phyloP scores from a whole-genome alignment of 768 basidiomycete species.

The Pleurotus cornucopiae region DNA sequence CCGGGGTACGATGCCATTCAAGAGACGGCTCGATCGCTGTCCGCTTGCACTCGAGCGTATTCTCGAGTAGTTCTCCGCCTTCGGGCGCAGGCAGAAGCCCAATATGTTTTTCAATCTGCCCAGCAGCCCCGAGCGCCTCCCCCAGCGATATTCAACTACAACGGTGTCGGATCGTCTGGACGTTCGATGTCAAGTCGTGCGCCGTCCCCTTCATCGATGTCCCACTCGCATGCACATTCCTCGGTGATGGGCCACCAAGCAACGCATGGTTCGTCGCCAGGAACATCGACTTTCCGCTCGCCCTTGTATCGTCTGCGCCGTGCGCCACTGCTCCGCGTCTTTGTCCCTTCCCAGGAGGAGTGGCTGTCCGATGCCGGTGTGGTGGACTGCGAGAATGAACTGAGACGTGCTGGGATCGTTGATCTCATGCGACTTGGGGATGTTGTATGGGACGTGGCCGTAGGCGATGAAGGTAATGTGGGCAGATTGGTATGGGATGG shows the following conservation, averaged over 20 bases:
- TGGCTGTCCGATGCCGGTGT: conserved; percentile 84
- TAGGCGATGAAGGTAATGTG: conserved; percentile 80
- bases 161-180: conserved; percentile 11
- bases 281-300: conserved; percentile 47
- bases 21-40: conserved; percentile 45
- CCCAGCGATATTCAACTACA: conserved; percentile 10
- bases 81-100: conserved; percentile 74
- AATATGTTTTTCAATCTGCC: conserved; percentile 21
- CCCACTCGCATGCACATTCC: conserved; percentile 37
- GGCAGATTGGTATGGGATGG: conserved; percentile 88
- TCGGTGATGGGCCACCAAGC: conserved; percentile 12
- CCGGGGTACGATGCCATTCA: conserved; percentile 35
- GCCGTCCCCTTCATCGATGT: conserved; percentile 56
- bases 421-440: conserved; percentile 69
- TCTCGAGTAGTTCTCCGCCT: conserved; percentile 77
- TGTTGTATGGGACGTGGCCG: conserved; percentile 84
- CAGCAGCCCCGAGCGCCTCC: conserved; percentile 14
- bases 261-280: neutral
- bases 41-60: conserved; percentile 68
- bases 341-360: conserved; percentile 81
- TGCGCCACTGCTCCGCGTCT: conserved; percentile 75
- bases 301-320: conserved; percentile 68
- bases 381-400: conserved; percentile 77
- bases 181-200: conserved; percentile 54
- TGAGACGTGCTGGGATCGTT: conserved; percentile 62